These are phyloP conservation scores for Solanum dulcamara DNA, from an alignment of 257 asterid genomes.

Conservation along the genomic window DNA sequence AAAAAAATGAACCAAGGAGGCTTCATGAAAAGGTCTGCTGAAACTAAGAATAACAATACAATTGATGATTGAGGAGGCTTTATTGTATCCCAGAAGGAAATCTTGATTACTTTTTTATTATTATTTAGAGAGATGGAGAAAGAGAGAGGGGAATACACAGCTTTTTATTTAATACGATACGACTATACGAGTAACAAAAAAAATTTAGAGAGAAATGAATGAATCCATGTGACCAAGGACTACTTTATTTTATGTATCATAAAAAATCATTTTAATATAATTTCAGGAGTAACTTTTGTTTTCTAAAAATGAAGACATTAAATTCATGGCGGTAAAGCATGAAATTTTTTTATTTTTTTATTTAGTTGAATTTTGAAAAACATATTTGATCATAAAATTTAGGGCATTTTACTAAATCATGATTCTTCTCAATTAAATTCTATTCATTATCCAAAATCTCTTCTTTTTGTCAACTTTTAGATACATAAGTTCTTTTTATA, in stretches of 20 bases:
- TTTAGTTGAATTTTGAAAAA: background rate
- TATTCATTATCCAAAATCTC: too few species aligned
- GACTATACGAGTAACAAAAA: too few species aligned
- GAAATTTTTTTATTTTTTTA: too few species aligned
- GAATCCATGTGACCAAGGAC: background rate
- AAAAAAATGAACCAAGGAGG: constrained; percentile 40
- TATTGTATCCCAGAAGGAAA: background rate
- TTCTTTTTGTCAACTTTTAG: too few species aligned
- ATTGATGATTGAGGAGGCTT: background rate
- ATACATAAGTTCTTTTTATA: too few species aligned
- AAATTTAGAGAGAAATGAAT: constrained; percentile 5
- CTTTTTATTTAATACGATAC: too few species aligned
- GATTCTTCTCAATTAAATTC: too few species aligned
- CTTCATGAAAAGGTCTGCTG: constrained; percentile 23
- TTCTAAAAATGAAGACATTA: background rate
- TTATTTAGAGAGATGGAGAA: constrained; percentile 12
- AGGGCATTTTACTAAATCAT: too few species aligned
- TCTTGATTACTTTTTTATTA: background rate
- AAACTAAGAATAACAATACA: background rate
- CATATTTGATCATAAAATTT: too few species aligned
- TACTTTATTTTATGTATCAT: background rate
- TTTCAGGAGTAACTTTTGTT: background rate
- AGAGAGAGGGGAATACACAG: constrained; percentile 1
- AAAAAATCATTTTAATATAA: background rate
- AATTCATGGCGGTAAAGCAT: too few species aligned